Base-by-base conservation (phyloP, 805 yeast genomes). In the Ogataea wickerhamii region DNA sequence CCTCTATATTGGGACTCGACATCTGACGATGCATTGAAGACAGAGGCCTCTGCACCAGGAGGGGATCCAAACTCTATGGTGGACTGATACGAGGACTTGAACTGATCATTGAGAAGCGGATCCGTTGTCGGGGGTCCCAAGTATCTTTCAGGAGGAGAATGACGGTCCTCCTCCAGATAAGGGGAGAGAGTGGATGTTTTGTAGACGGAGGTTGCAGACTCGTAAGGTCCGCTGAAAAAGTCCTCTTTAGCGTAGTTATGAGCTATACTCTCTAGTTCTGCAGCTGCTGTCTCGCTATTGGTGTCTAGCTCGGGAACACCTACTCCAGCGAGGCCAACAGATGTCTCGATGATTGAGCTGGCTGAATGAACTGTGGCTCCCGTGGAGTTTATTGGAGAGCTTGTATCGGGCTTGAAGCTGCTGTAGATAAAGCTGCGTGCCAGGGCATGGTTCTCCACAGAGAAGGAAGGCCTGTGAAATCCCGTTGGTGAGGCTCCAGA, bases 311-410 rank as follows among this genome's bases (percentile, higher is more conserved):
- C 72, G 7, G 70, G 64, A 7, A 76, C 76, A 5, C 80, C 84
- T 22, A 76, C 74, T 32, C 65, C 67, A 4, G 83, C 83, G 33
- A 76, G 62, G 29, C 66, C 71, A 1, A 77, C 80, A 0, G 82
- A 69, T 42, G 76, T 76, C 42, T 74, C 79, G 45, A 78, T 80
- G 30, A 78, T 66, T 12, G 72, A 69, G 18, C 58, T 54, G 4
- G 75, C 73, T 0, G 77, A 63, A 47, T 68, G 71, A 12, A 75
- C 71, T 2, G 68, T 60, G 4, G 80, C 78, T 3, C 72, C 61
- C 11, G 41, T 25, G 3, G 51, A 38, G 14, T 34, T 43, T 25
- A 44, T 23, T 7, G 46, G 49, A 11, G 46, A 41, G 16, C 25
- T 39, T 6, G 28, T 23, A 14, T 53, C 54, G 2, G 57, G 61